Percentiles rank a stretch among this genome's conserved stretches.
Conservation (phyloP, 257 asterid species). For the Salvia splendens region DNA sequence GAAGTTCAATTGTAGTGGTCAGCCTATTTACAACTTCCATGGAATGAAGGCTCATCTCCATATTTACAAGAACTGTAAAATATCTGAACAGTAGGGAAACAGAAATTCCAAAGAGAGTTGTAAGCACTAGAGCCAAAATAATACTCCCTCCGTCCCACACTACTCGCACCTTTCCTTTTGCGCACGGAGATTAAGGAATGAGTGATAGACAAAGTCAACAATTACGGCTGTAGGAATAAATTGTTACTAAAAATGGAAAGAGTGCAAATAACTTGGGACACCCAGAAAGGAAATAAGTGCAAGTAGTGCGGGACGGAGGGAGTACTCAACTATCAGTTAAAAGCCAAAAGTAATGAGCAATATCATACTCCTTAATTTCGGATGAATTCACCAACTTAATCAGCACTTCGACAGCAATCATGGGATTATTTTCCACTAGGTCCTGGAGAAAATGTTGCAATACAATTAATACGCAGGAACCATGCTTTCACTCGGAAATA, state of each 20-base stretch:
- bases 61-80: conserved; percentile 93
- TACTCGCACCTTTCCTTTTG: no score
- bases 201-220: no score
- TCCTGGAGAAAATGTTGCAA: conserved; percentile 52
- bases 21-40: conserved; percentile 99
- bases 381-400: conserved; percentile 89
- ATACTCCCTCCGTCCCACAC: no score
- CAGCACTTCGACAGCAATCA: conserved; percentile 92
- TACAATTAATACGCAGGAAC: conserved; percentile 25
- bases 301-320: no score
- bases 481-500: conserved; percentile 24
- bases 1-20: conserved; percentile 94
- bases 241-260: no score
- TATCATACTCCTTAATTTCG: conserved; percentile 85
- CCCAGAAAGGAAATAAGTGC: no score
- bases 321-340: neutral
- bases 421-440: conserved; percentile 95
- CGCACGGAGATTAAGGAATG: no score
- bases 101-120: conserved; percentile 22
- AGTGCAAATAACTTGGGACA: no score
- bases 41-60: conserved; percentile 99
- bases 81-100: conserved; percentile 52
- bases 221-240: no score
- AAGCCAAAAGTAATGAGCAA: conserved; percentile 28
- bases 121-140: neutral